A percentile compares a stretch with the other conserved stretches of the same genome.
phyloP scores from a whole-genome alignment of 1,284 basidiomycete genomes.

The Ceraceosorus guamensis region DNA sequence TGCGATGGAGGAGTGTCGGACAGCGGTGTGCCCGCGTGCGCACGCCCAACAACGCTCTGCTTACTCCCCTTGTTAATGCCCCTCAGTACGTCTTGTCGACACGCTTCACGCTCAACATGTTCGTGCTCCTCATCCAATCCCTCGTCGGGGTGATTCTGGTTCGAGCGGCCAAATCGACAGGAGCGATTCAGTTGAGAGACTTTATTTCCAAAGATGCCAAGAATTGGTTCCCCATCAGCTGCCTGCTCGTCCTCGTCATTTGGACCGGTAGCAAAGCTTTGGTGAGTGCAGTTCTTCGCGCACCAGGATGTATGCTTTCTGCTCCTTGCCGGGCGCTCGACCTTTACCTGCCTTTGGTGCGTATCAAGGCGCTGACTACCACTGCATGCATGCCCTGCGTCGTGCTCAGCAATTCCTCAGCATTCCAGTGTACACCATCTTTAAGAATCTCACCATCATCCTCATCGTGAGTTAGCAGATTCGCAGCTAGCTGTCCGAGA shows the following conservation, averaged over 20 bases:
- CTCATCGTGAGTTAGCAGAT: slow-evolving; percentile 65
- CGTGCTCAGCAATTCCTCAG: slow-evolving; percentile 50
- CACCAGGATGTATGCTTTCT: too few relatives aligned
- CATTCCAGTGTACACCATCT: slow-evolving; percentile 62
- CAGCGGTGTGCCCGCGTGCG: too few relatives aligned
- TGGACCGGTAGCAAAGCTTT: slow-evolving; percentile 97
- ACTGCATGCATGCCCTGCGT: background rate
- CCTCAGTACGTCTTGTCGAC: slow-evolving; percentile 76
- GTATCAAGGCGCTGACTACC: background rate
- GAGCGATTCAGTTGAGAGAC: slow-evolving; percentile 80
- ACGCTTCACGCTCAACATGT: slow-evolving; percentile 93
- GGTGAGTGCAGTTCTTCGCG: slow-evolving; percentile 58
- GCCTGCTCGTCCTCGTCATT: slow-evolving; percentile 85
- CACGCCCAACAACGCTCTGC: background rate
- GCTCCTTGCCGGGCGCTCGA: too few relatives aligned
- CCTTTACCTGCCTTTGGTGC: too few relatives aligned
- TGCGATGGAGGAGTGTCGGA: too few relatives aligned
- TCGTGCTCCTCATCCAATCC: slow-evolving; percentile 86
- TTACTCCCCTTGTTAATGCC: background rate
- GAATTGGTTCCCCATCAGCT: slow-evolving; percentile 89
- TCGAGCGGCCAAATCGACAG: slow-evolving; percentile 62
- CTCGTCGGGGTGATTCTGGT: slow-evolving; percentile 68
- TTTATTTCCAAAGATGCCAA: slow-evolving; percentile 80
- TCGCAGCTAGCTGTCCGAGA: too few relatives aligned
- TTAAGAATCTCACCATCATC: slow-evolving; percentile 98